phyloP scores from a whole-genome alignment of 2,329 filamentous ascomycete genomes.

The Sporothrix dimorphospora region DNA sequence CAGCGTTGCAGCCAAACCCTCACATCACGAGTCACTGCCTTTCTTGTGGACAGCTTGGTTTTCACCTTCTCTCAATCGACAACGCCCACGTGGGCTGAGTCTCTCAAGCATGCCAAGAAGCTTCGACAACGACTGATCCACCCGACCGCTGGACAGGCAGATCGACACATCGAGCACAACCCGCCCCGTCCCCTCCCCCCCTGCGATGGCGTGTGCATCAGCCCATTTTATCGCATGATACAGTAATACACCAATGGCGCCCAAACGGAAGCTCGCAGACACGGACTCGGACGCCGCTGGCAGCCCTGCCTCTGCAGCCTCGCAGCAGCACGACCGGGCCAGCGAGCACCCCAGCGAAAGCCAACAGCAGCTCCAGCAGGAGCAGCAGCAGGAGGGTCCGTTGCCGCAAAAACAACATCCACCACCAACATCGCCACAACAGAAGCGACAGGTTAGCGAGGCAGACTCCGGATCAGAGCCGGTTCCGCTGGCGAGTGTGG shows the following conservation, averaged over 20 bases:
- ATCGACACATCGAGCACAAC: background rate
- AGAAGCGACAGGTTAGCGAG: background rate
- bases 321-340: background rate
- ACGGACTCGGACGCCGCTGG: background rate
- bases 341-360: background rate
- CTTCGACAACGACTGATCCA: background rate
- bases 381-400: background rate
- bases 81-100: background rate
- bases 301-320: background rate
- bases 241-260: background rate
- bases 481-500: background rate
- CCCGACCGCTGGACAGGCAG: background rate
- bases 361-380: background rate
- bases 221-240: slow-evolving; percentile 1
- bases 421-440: background rate
- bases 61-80: background rate
- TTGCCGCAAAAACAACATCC: background rate
- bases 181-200: background rate
- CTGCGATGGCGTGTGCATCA: background rate
- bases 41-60: background rate
- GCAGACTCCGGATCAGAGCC: background rate
- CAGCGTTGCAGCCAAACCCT: background rate
- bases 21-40: background rate
- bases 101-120: background rate
- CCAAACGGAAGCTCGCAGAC: slow-evolving; percentile 24